Conservation (phyloP, 2,329 filamentous ascomycete species). For the Cladophialophora carrionii region DNA sequence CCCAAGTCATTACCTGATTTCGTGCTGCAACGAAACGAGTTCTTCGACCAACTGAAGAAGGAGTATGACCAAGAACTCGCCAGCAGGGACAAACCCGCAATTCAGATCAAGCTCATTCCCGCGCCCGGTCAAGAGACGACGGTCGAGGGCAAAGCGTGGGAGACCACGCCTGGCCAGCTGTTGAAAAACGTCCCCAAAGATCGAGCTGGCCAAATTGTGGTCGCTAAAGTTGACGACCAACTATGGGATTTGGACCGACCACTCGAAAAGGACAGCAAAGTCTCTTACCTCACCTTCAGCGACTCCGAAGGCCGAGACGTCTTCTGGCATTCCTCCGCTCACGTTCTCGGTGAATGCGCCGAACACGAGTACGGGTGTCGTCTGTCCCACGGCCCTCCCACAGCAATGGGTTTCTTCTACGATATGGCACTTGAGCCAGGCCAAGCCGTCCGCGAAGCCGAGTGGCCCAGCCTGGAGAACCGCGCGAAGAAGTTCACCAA, state of each 20-base stretch:
- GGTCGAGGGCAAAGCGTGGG: constrained; percentile 75
- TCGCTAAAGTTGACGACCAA: constrained; percentile 80
- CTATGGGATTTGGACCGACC: constrained; percentile 94
- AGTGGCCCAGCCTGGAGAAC: constrained; percentile 83
- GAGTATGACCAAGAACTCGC: constrained; percentile 76
- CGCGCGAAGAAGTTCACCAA: constrained; percentile 85
- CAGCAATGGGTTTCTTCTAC: constrained; percentile 93
- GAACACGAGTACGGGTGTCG: constrained; percentile 90
- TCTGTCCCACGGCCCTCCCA: constrained; percentile 90
- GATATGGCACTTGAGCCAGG: constrained; percentile 85
- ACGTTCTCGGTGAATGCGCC: constrained; percentile 91
- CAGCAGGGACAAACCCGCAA: constrained; percentile 51
- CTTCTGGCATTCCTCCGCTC: constrained; percentile 96
- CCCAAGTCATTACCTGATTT: constrained; percentile 66
- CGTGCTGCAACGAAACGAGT: constrained; percentile 77
- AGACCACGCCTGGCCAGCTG: constrained; percentile 83
- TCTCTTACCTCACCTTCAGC: constrained; percentile 84
- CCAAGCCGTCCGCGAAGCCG: constrained; percentile 69
- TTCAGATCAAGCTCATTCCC: constrained; percentile 54
- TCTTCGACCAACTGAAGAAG: constrained; percentile 88
- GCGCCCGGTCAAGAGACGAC: constrained; percentile 48
- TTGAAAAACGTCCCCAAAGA: constrained; percentile 79
- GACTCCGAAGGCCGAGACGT: constrained; percentile 80
- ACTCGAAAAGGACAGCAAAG: constrained; percentile 80
- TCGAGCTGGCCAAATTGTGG: constrained; percentile 80